Conservation (phyloP, 129 eudicot species). For the Oenanthe sinensis region DNA sequence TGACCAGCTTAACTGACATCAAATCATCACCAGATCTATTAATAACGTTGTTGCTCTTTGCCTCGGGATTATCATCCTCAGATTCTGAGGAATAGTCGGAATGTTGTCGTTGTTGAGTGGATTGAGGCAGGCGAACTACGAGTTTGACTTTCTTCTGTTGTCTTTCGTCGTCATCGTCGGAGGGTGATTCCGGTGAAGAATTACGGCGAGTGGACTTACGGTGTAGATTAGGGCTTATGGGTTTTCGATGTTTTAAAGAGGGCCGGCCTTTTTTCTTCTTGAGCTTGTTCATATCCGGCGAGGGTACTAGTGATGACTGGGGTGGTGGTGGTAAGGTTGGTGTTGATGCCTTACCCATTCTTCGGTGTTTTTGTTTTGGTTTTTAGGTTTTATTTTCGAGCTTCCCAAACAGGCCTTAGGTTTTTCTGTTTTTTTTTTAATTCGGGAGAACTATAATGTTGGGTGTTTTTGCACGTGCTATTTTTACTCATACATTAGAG, state of each 20-base stretch:
- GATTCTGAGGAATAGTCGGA: slow-evolving; percentile 25
- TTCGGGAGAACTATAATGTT: no score
- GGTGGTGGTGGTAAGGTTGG: slow-evolving; percentile 7
- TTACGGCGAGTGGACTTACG: slow-evolving; percentile 86
- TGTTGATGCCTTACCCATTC: slow-evolving; percentile 52
- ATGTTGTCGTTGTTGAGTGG: slow-evolving; percentile 15
- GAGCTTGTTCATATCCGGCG: slow-evolving; percentile 38
- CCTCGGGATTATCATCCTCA: slow-evolving; percentile 21
- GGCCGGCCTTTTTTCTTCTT: slow-evolving; percentile 85
- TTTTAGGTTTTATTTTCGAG: neutral
- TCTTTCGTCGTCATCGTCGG: slow-evolving; percentile 89
- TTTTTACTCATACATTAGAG: no score
- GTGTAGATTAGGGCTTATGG: slow-evolving; percentile 24
- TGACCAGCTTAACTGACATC: neutral
- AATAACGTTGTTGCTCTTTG: slow-evolving; percentile 28
- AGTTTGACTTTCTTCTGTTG: slow-evolving; percentile 72
- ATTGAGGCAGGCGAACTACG: slow-evolving; percentile 55
- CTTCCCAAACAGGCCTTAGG: slow-evolving; percentile 19
- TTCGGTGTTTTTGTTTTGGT: neutral
- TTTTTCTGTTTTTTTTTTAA: neutral
- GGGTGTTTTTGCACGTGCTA: no score
- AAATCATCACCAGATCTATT: slow-evolving; percentile 39
- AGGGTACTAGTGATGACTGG: slow-evolving; percentile 11
- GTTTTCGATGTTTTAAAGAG: slow-evolving; percentile 24
- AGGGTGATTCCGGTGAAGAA: slow-evolving; percentile 34